Evolutionary conservation across 176 grass and related monocot genomes (phyloP).

Genomic region (Saccharum officinarum): DNA sequence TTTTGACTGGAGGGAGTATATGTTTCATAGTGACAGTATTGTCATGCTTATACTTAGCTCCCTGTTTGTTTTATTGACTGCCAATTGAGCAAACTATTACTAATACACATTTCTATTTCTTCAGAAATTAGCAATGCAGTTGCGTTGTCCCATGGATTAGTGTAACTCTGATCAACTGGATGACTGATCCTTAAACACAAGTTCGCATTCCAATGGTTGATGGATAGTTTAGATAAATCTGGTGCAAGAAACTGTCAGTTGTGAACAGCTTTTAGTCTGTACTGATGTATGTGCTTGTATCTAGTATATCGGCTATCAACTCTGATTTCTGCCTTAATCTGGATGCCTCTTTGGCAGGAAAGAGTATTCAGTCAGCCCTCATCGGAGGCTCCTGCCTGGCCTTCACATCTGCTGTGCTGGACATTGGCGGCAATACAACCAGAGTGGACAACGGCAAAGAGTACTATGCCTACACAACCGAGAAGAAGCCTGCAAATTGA

Average conservation of each 20-base stretch:
- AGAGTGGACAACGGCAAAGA: slow-evolving; percentile 80
- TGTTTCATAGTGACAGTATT: neutral
- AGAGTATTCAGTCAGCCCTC: slow-evolving; percentile 74
- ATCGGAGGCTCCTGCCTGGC: slow-evolving; percentile 75
- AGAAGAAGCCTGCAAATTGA: slow-evolving; percentile 76
- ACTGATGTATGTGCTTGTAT: neutral
- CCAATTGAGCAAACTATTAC: neutral
- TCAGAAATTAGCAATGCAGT: neutral
- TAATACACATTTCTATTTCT: neutral
- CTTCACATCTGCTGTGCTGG: slow-evolving; percentile 65
- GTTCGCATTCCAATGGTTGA: neutral
- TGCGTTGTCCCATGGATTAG: neutral
- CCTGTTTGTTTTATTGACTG: slow-evolving; percentile 3
- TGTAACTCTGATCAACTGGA: neutral
- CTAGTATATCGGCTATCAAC: neutral
- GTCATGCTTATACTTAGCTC: neutral
- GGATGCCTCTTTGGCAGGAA: slow-evolving; percentile 51
- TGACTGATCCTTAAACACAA: neutral
- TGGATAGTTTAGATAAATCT: neutral
- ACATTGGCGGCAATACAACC: slow-evolving; percentile 79
- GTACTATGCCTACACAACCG: slow-evolving; percentile 63
- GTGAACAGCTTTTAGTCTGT: neutral
- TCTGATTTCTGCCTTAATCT: neutral
- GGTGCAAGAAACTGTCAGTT: neutral
- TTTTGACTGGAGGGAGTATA: neutral